Conservation (phyloP, 2,329 filamentous ascomycete species). For the Trichoderma semiorbis region DNA sequence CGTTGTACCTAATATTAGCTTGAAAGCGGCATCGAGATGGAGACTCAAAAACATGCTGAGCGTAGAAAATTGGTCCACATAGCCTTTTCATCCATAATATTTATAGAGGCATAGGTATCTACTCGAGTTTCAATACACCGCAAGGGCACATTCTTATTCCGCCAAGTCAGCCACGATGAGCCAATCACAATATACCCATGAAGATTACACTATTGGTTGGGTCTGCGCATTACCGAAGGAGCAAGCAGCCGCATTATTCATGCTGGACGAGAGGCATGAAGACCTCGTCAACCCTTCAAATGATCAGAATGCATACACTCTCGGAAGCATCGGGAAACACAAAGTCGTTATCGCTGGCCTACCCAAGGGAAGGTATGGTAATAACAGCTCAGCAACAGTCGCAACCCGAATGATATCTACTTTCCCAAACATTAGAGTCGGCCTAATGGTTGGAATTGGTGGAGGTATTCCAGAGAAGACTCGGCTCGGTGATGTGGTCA, state of each 20-base stretch:
- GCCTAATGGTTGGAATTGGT: constrained; percentile 25
- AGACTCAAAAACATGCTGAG: not conserved
- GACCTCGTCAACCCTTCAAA: not conserved
- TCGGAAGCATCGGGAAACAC: constrained; percentile 28
- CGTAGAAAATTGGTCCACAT: not conserved
- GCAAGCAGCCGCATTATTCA: constrained; percentile 21
- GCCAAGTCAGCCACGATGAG: not conserved
- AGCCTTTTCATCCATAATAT: not conserved
- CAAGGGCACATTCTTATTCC: not conserved
- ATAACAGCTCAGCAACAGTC: constrained; percentile 29
- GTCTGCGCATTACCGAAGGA: constrained; percentile 25
- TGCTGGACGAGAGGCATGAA: constrained; percentile 23
- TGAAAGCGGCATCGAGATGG: not conserved
- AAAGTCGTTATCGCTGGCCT: constrained; percentile 32
- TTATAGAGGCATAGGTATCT: not conserved
- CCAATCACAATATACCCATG: not conserved
- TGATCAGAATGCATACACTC: constrained; percentile 24
- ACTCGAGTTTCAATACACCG: not conserved
- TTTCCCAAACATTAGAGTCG: constrained; percentile 29
- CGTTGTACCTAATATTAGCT: not conserved
- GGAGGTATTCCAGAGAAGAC: constrained; percentile 21
- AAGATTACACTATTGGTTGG: constrained; percentile 28
- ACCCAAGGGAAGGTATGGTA: constrained; percentile 32
- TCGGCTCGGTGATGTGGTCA: constrained; percentile 24
- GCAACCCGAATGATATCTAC: constrained; percentile 30